phyloP scores from a whole-genome alignment of 2,329 filamentous ascomycete genomes.

The Diaporthe citriasiana region DNA sequence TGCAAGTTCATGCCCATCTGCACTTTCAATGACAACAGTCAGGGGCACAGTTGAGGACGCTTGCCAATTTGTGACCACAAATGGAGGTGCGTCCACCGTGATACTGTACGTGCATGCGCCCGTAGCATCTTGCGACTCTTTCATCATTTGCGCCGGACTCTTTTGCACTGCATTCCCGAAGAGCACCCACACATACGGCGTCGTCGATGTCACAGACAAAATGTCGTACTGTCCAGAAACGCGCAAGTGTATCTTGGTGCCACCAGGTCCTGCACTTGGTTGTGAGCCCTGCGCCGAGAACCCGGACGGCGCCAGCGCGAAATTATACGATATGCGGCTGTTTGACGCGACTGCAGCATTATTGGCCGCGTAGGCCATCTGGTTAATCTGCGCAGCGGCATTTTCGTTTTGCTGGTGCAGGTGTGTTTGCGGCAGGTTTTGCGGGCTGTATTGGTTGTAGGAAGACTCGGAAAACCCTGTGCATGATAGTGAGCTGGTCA shows the following conservation, averaged over 20 bases:
- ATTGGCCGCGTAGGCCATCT: conserved; percentile 71
- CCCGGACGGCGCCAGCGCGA: conserved; percentile 71
- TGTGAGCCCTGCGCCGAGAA: conserved; percentile 73
- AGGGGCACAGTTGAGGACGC: conserved; percentile 66
- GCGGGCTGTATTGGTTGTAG: conserved; percentile 66
- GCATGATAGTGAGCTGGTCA: not conserved
- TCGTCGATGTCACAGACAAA: conserved; percentile 66
- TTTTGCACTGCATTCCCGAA: conserved; percentile 79
- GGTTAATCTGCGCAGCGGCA: conserved; percentile 66
- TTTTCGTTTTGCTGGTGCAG: conserved; percentile 61
- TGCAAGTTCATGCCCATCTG: conserved; percentile 67
- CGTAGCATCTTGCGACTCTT: conserved; percentile 68
- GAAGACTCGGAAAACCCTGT: conserved; percentile 59
- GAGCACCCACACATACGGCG: conserved; percentile 73
- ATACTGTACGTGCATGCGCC: conserved; percentile 79
- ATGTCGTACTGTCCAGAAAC: conserved; percentile 83
- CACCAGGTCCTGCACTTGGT: conserved; percentile 76
- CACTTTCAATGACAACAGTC: conserved; percentile 66
- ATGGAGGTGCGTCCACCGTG: conserved; percentile 77
- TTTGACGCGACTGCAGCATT: conserved; percentile 60
- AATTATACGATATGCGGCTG: conserved; percentile 64
- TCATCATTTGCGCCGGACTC: conserved; percentile 76
- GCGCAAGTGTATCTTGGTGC: conserved; percentile 80
- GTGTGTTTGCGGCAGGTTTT: conserved; percentile 53
- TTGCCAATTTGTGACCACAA: conserved; percentile 64